Conservation (phyloP, 139 green algal species). For the Gonium pectorale region DNA sequence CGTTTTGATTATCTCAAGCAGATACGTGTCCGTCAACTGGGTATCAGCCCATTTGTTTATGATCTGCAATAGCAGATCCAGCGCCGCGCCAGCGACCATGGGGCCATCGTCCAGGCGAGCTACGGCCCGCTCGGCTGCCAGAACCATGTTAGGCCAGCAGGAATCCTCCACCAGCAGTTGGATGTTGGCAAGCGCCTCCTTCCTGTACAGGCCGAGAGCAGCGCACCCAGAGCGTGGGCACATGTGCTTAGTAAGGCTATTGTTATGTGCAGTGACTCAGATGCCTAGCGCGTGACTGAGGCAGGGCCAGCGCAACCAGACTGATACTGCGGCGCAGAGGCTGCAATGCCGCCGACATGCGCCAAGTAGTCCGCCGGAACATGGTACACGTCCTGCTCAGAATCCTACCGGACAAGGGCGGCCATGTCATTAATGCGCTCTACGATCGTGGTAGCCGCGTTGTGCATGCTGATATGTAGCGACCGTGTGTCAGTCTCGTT, state of each 20-base stretch:
- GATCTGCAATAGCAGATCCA: conserved; percentile 80
- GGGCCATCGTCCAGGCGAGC: conserved; percentile 87
- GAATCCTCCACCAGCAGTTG: not conserved
- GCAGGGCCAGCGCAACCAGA: not conserved
- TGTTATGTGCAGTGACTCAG: not conserved
- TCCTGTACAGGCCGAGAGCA: not conserved
- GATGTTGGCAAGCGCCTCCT: not conserved
- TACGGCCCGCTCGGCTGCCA: conserved; percentile 13
- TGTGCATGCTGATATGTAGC: not conserved
- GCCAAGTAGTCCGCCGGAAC: too few species aligned
- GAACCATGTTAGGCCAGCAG: not conserved
- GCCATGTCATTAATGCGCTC: not conserved
- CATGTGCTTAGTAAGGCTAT: not conserved
- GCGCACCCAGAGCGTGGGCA: not conserved
- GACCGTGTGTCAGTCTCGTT: not conserved
- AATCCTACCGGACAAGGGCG: conserved; percentile 21
- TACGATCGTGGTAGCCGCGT: not conserved
- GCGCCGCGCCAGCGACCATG: conserved; percentile 81
- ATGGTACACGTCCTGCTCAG: not conserved
- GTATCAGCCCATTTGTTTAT: conserved; percentile 65
- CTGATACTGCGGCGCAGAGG: not conserved
- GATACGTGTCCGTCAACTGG: conserved; percentile 44
- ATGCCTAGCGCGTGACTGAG: not conserved
- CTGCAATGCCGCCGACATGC: too few species aligned
- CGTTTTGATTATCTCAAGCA: not conserved